Conservation (phyloP, 2,329 filamentous ascomycete genomes). For the Sarocladium oryzae region DNA sequence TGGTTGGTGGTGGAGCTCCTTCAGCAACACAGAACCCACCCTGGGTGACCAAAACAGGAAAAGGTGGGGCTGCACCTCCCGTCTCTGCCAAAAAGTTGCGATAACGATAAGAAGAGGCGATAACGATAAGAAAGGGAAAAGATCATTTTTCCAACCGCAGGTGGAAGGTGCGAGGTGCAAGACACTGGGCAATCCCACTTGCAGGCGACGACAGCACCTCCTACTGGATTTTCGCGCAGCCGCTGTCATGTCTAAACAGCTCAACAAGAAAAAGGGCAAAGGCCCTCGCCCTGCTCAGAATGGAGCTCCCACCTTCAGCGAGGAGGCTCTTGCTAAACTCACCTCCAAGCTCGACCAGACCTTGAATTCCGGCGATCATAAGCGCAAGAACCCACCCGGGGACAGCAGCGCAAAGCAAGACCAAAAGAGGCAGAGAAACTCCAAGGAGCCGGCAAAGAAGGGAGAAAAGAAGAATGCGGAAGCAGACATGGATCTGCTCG, state of each 20-base stretch:
- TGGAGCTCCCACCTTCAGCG: slow-evolving; percentile 33
- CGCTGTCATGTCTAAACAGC: slow-evolving; percentile 2
- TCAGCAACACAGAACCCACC: neutral
- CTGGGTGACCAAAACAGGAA: neutral
- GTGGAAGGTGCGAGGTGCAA: no score
- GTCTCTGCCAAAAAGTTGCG: slow-evolving; percentile 8
- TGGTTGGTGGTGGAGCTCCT: slow-evolving; percentile 2
- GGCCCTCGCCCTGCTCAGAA: slow-evolving; percentile 16
- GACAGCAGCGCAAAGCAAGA: slow-evolving; percentile 25
- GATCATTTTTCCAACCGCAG: slow-evolving; percentile 9
- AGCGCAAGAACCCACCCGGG: slow-evolving; percentile 37
- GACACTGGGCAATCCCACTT: neutral
- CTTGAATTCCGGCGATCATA: slow-evolving; percentile 33
- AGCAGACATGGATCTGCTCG: slow-evolving; percentile 35
- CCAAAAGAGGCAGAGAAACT: slow-evolving; percentile 31
- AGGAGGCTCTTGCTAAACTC: slow-evolving; percentile 43
- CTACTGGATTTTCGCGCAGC: neutral
- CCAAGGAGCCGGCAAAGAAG: slow-evolving; percentile 16
- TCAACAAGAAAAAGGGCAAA: slow-evolving; percentile 27
- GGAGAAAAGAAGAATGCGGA: slow-evolving; percentile 26
- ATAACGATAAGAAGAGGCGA: slow-evolving; percentile 7
- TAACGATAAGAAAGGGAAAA: slow-evolving; percentile 8
- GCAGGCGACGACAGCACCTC: neutral
- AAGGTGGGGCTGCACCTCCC: neutral
- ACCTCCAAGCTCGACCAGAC: slow-evolving; percentile 52